Conservation (phyloP, 371 early-diverging fungal species). For the Syncephalastrum monosporum region DNA sequence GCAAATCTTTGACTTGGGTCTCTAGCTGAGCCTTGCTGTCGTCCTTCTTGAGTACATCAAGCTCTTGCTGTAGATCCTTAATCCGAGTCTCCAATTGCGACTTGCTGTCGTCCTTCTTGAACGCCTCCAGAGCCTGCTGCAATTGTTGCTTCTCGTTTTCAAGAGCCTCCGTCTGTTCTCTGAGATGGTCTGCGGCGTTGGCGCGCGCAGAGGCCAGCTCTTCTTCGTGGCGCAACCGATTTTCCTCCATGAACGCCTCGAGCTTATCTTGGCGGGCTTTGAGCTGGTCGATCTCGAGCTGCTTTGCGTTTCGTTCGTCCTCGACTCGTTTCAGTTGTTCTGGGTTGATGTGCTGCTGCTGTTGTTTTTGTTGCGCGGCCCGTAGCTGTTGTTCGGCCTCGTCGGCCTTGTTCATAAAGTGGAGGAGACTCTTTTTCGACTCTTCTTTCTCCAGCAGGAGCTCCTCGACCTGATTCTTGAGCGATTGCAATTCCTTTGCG, state of each 20-base stretch:
- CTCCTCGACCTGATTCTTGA: conserved; percentile 45
- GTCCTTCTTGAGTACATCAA: background rate
- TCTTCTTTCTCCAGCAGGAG: conserved; percentile 44
- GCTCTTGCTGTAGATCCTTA: background rate
- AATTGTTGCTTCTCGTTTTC: conserved; percentile 5
- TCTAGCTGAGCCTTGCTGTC: conserved; percentile 2
- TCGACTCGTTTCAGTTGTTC: background rate
- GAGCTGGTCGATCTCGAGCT: conserved; percentile 8
- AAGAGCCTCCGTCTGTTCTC: background rate
- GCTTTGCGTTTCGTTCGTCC: conserved; percentile 1
- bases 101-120: conserved; percentile 3
- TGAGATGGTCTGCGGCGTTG: background rate
- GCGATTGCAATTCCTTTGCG: conserved; percentile 20
- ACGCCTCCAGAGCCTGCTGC: background rate
- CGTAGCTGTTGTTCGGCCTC: conserved; percentile 19
- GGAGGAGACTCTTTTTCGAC: conserved; percentile 38
- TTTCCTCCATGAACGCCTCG: conserved; percentile 2
- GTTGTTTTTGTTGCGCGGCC: background rate
- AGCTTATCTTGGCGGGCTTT: background rate
- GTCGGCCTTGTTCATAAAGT: conserved; percentile 42
- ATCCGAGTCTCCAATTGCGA: conserved; percentile 1
- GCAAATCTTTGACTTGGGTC: conserved; percentile 1
- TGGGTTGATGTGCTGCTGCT: background rate
- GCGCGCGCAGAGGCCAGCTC: background rate
- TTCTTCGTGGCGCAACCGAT: background rate